Evolutionary conservation across 2,329 filamentous ascomycete genomes (phyloP).

Genomic region (Podosphaera xanthii): DNA sequence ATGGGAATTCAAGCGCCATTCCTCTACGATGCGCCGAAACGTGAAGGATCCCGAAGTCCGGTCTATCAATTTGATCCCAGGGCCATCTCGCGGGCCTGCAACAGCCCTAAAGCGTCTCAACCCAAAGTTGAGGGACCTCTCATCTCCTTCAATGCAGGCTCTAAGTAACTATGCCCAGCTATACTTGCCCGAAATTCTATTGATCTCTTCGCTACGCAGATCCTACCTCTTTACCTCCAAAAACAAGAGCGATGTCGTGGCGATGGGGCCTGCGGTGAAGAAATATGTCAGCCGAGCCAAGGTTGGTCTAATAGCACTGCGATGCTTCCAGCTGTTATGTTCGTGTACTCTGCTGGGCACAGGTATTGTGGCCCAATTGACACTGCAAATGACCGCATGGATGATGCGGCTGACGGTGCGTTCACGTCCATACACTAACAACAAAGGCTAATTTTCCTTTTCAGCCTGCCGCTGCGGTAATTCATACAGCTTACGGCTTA

Average conservation of each 20-base stretch:
- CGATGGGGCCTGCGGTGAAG: conserved; percentile 50
- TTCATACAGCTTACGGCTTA: conserved; percentile 54
- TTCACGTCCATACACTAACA: not conserved
- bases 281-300: conserved; percentile 45
- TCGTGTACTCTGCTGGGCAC: conserved; percentile 51
- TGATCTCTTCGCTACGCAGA: conserved; percentile 5
- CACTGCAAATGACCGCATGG: conserved; percentile 44
- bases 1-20: conserved; percentile 39
- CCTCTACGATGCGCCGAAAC: conserved; percentile 36
- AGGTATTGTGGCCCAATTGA: conserved; percentile 52
- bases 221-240: conserved; percentile 41
- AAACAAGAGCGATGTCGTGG: conserved; percentile 33
- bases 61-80: conserved; percentile 59
- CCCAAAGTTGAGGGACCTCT: conserved; percentile 52
- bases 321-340: conserved; percentile 42
- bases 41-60: conserved; percentile 27
- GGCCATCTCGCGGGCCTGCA: conserved; percentile 60
- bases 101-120: conserved; percentile 35
- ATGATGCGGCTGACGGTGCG: conserved; percentile 56
- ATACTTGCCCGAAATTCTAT: no score
- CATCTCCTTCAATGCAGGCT: conserved; percentile 65
- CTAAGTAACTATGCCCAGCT: conserved; percentile 37
- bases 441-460: not conserved
- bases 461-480: conserved; percentile 51
- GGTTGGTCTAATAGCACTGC: conserved; percentile 42